These are phyloP conservation scores for Pseudopediastrum boryanum DNA, from an alignment of 139 green algal species.

Conservation along the genomic window DNA sequence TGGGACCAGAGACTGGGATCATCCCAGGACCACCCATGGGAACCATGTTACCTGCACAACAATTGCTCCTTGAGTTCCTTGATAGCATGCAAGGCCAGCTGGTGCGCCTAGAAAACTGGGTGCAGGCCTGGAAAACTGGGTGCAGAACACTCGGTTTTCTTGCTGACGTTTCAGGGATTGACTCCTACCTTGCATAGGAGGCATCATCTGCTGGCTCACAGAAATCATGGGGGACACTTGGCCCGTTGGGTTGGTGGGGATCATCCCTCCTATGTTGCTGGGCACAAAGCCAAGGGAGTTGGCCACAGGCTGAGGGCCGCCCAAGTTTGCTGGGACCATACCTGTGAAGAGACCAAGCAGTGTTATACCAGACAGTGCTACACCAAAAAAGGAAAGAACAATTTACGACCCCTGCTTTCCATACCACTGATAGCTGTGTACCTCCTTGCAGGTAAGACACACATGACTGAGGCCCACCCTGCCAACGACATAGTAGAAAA, in stretches of 20 bases:
- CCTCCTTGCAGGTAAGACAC: too few species aligned
- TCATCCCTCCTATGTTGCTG: neutral
- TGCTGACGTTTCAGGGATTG: neutral
- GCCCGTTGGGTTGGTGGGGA: too few species aligned
- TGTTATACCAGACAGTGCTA: too few species aligned
- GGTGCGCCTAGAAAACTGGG: neutral
- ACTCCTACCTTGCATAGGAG: neutral
- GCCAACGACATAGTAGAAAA: too few species aligned
- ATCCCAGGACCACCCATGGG: slow-evolving; percentile 18
- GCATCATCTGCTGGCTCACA: too few species aligned
- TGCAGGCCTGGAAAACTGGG: neutral
- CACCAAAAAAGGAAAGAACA: too few species aligned
- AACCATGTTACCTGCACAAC: slow-evolving; percentile 33
- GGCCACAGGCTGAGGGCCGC: neutral
- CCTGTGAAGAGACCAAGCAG: too few species aligned
- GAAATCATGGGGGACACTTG: too few species aligned
- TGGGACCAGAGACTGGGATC: slow-evolving; percentile 4
- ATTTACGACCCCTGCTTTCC: too few species aligned
- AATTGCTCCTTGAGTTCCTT: neutral
- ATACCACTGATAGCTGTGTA: too few species aligned
- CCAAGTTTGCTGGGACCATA: too few species aligned
- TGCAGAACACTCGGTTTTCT: neutral
- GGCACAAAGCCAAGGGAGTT: slow-evolving; percentile 10
- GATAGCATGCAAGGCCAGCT: neutral
- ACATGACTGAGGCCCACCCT: too few species aligned